These are phyloP conservation scores for Mrakia hoshinonis DNA, from an alignment of 768 basidiomycete genomes.

Conservation along the genomic window DNA sequence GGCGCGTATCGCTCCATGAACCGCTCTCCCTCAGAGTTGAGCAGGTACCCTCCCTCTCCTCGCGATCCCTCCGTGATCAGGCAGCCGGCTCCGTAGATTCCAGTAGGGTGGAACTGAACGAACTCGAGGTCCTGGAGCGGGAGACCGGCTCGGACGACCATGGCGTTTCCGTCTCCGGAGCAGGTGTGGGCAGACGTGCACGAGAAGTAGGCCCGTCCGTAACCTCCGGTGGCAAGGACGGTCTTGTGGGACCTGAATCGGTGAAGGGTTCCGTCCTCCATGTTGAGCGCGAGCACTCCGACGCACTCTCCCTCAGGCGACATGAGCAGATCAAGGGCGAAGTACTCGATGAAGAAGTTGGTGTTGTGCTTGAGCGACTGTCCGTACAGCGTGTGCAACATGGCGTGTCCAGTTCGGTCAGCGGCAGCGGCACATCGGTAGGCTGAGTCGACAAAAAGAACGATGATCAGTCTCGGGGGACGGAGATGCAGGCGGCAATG, in stretches of 20 bases:
- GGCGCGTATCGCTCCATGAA: slow-evolving; percentile 99
- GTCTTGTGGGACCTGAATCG: slow-evolving; percentile 98
- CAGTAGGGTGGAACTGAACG: slow-evolving; percentile 99
- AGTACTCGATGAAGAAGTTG: slow-evolving; percentile 99
- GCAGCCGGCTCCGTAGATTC: slow-evolving; percentile 98
- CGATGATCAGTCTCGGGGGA: not conserved
- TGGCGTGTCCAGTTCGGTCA: slow-evolving; percentile 95
- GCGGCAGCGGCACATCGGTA: slow-evolving; percentile 98
- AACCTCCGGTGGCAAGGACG: slow-evolving; percentile 84
- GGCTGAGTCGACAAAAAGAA: slow-evolving; percentile 43
- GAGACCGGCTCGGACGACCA: slow-evolving; percentile 92
- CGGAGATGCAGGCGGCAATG: not conserved
- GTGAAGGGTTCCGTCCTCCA: slow-evolving; percentile 98
- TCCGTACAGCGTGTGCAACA: slow-evolving; percentile 97
- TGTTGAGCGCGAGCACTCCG: slow-evolving; percentile 96
- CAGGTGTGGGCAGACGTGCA: slow-evolving; percentile 99
- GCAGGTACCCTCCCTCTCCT: slow-evolving; percentile 95
- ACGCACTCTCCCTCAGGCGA: slow-evolving; percentile 84
- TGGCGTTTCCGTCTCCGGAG: slow-evolving; percentile 96
- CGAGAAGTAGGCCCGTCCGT: slow-evolving; percentile 31
- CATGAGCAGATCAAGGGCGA: slow-evolving; percentile 99
- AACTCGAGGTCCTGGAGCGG: slow-evolving; percentile 97
- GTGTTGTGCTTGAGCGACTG: slow-evolving; percentile 98
- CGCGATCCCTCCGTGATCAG: slow-evolving; percentile 98
- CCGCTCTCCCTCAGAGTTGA: slow-evolving; percentile 97